These are phyloP conservation scores for Vickermania spadyakhi DNA, from an alignment of 208 protist species.

Conservation along the genomic window DNA sequence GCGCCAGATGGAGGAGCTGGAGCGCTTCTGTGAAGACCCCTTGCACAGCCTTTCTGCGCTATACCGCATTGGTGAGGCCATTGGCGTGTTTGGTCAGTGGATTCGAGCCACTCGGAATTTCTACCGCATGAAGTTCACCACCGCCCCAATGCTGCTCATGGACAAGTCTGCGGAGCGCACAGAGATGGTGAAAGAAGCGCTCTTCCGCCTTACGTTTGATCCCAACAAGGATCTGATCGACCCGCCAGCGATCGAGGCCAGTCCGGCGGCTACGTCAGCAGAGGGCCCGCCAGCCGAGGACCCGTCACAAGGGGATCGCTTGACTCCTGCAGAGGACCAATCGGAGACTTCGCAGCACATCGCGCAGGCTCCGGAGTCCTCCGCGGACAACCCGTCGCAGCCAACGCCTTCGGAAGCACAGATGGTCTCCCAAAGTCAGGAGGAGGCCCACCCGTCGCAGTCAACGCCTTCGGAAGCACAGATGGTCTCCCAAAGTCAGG, in stretches of 20 bases:
- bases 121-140: conserved; percentile 44
- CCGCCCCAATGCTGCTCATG: conserved; percentile 24
- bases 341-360: too few species aligned
- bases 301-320: too few species aligned
- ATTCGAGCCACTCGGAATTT: conserved; percentile 44
- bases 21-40: conserved; percentile 36
- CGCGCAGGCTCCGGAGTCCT: too few species aligned
- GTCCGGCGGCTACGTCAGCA: background rate
- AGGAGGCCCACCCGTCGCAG: too few species aligned
- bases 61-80: conserved; percentile 27
- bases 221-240: background rate
- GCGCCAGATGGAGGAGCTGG: conserved; percentile 29
- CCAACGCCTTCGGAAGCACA: too few species aligned
- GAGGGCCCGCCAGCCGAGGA: too few species aligned
- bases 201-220: background rate
- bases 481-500: too few species aligned
- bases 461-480: too few species aligned
- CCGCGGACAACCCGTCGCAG: too few species aligned
- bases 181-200: background rate
- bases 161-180: conserved; percentile 3
- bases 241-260: background rate
- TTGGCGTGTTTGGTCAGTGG: conserved; percentile 59
- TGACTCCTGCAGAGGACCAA: too few species aligned
- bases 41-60: conserved; percentile 32
- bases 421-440: too few species aligned